Percentiles rank a stretch among this genome's conserved stretches.
phyloP scores from a whole-genome alignment of 1,284 basidiomycete genomes.

The Heterobasidion parviporum region DNA sequence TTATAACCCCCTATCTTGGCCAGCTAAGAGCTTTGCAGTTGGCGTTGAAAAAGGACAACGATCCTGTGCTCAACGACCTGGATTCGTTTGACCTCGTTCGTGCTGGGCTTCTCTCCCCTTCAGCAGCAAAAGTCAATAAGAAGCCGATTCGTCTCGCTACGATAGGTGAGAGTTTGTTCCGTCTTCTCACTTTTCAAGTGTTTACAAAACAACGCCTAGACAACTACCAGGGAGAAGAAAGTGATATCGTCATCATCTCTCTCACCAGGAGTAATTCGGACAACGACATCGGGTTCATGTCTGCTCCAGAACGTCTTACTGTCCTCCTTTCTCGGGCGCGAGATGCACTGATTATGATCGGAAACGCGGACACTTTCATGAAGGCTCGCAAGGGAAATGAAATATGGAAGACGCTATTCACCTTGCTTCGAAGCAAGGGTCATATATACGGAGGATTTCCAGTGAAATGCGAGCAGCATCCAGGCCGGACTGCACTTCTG shows the following conservation, averaged over 20 bases:
- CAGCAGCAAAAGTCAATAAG: conserved; percentile 28
- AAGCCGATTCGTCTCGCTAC: conserved; percentile 47
- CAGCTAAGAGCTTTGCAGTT: conserved; percentile 45
- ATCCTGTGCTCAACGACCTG: conserved; percentile 55
- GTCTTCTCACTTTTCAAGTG: not conserved
- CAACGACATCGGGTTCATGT: conserved; percentile 60
- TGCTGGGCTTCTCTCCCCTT: conserved; percentile 39
- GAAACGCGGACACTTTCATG: conserved; percentile 50
- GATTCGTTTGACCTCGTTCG: conserved; percentile 48
- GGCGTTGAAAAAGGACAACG: conserved; percentile 36
- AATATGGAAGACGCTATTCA: conserved; percentile 42
- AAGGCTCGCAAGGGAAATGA: conserved; percentile 41
- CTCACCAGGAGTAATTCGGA: conserved; percentile 48
- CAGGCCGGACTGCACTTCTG: conserved; percentile 28
- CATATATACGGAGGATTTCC: conserved; percentile 55
- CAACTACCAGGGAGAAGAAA: conserved; percentile 65
- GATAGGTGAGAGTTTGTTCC: conserved; percentile 34
- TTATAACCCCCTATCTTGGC: conserved; percentile 61
- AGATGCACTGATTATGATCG: conserved; percentile 52
- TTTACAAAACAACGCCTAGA: conserved; percentile 25
- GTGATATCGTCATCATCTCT: conserved; percentile 51
- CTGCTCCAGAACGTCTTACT: conserved; percentile 53
- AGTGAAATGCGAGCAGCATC: conserved; percentile 46
- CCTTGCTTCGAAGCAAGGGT: conserved; percentile 26
- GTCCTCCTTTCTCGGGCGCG: conserved; percentile 60